These are phyloP conservation scores for Yamadazyma olivae DNA, from an alignment of 805 yeast genomes.

Conservation along the genomic window DNA sequence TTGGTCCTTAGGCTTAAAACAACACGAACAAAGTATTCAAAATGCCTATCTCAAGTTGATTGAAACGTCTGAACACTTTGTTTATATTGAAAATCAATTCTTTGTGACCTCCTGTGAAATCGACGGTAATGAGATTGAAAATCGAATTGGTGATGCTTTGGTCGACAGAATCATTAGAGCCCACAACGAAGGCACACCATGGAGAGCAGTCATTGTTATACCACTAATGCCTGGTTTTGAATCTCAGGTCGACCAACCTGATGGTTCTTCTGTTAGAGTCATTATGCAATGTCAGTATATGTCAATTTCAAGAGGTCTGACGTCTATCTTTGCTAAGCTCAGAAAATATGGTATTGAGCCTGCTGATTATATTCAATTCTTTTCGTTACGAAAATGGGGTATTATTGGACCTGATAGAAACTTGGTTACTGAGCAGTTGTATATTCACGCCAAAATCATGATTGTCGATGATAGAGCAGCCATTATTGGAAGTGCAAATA, in stretches of 20 bases:
- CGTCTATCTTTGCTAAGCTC: constrained; percentile 82
- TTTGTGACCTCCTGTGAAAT: constrained; percentile 86
- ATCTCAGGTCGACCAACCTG: constrained; percentile 87
- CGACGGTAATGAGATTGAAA: constrained; percentile 80
- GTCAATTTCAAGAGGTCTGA: constrained; percentile 86
- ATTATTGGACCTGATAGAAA: constrained; percentile 72
- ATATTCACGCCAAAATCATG: constrained; percentile 89
- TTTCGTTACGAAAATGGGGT: constrained; percentile 94
- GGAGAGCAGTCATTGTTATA: constrained; percentile 90
- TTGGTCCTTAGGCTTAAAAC: constrained; percentile 90
- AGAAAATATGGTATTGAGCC: constrained; percentile 81
- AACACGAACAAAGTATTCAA: constrained; percentile 86
- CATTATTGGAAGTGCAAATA: constrained; percentile 95
- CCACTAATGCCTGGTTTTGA: constrained; percentile 98
- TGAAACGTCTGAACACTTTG: constrained; percentile 88
- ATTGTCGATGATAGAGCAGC: constrained; percentile 92
- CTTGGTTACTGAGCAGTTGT: constrained; percentile 84
- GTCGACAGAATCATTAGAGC: constrained; percentile 96
- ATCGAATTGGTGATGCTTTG: constrained; percentile 91
- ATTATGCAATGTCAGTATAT: constrained; percentile 96
- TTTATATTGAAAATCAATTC: constrained; percentile 94
- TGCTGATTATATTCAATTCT: constrained; percentile 87
- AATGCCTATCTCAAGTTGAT: constrained; percentile 88
- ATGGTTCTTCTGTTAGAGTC: constrained; percentile 91
- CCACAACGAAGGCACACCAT: constrained; percentile 64